Evolutionary conservation across 345 rosid species (phyloP), one percentile per base, ranked within the genome.

Genomic region (Acer saccharum): DNA sequence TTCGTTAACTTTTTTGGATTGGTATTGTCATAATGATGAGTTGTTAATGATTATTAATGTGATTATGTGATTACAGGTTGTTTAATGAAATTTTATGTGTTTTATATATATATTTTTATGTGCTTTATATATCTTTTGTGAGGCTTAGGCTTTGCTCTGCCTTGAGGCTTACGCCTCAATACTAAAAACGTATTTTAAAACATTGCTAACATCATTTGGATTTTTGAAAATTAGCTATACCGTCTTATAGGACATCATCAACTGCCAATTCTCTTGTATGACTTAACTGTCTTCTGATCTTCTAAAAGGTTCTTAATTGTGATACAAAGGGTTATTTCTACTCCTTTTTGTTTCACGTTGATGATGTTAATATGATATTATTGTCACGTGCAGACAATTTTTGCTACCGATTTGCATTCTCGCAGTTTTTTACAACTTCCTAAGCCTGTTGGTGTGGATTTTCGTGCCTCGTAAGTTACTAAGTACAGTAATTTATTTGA

Each of bases 381-480:
- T 9, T 81, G 65, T 62, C 61, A 48, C 14, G 7, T 83, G 82
- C 87, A 95, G 99, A 92, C 98, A 5, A 94, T 95, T 71, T 93
- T 92, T 88, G 97, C 92, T 35, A 88, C 98, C 76, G 98, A 95
- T 82, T 83, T 95, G 85, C 90, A 90, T 83, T 90, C 96, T 69
- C 92, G 99, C 43, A 75, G 88, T 60, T 93, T 87, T 79, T 68
- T 95, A 71, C 98, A 92, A 86, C 97, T 95, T 81, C 98, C 97
- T 11, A 93, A 91, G 88, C 95, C 99, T 39, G 90, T 86, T 16
- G 98, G 95, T 25, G 97, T 95, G 21, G 99, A 95, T 90, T 95
- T 95, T 23, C 94, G 97, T 6, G 98, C 98, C 74, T 93, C 97
- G 98, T 95, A 85, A 79, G 99, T 87, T 16, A 21, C 54, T n/a